These are phyloP conservation scores for Pythium vanterpoolii DNA, from an alignment of 352 stramenopile species.

Conservation along the genomic window DNA sequence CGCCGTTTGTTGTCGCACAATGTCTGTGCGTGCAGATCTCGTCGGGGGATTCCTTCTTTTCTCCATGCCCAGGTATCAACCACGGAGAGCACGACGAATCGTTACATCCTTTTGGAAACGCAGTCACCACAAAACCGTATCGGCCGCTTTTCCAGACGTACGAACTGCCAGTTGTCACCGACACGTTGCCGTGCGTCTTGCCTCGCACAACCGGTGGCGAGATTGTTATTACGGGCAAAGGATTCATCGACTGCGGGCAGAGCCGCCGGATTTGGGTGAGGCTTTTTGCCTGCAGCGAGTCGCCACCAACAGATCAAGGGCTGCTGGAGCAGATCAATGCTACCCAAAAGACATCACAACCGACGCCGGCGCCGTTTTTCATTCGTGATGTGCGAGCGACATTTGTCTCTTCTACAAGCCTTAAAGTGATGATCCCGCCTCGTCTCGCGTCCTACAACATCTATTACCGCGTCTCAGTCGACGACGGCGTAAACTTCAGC, in stretches of 20 bases:
- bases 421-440: constrained; percentile 42
- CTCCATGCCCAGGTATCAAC: constrained; percentile 21
- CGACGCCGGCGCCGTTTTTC: constrained; percentile 26
- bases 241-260: constrained; percentile 38
- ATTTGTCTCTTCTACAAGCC: constrained; percentile 35
- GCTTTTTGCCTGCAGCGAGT: constrained; percentile 37
- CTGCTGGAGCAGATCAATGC: constrained; percentile 4
- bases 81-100: not conserved
- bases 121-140: not conserved
- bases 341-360: not conserved
- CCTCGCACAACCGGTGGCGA: constrained; percentile 55
- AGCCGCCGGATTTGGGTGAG: constrained; percentile 34
- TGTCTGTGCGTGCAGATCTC: constrained; percentile 55
- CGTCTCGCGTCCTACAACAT: constrained; percentile 57
- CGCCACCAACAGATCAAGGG: not conserved
- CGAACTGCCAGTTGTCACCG: constrained; percentile 33
- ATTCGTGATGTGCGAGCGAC: constrained; percentile 36
- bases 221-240: constrained; percentile 35
- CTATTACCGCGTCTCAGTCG: constrained; percentile 62
- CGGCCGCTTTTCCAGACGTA: constrained; percentile 41
- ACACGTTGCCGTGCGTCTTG: constrained; percentile 45
- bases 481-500: constrained; percentile 48
- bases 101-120: not conserved
- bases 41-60: constrained; percentile 56
- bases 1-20: constrained; percentile 31